These are phyloP conservation scores for Hemisphaericaspora lyxosophila DNA, from an alignment of 1,139 yeast genomes.

Conservation along the genomic window DNA sequence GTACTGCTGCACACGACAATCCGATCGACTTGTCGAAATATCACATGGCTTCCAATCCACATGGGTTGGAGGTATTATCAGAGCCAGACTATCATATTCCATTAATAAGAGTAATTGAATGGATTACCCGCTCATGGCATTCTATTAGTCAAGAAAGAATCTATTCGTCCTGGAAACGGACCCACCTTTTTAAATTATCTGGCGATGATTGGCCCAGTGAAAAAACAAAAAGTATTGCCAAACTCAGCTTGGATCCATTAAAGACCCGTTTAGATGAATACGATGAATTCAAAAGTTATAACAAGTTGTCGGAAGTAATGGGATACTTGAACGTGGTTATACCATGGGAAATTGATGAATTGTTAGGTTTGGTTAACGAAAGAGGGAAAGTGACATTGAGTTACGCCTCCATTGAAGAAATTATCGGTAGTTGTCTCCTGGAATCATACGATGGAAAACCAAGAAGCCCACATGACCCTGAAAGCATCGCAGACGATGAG, in stretches of 20 bases:
- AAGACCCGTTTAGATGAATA: constrained; percentile 10
- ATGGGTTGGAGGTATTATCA: constrained; percentile 25
- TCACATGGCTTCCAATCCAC: constrained; percentile 1
- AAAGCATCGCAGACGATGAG: constrained; percentile 16
- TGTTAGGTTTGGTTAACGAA: constrained; percentile 58
- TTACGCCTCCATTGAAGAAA: constrained; percentile 62
- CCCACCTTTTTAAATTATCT: constrained; percentile 23
- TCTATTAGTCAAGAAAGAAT: constrained; percentile 46
- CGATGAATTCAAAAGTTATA: constrained; percentile 28
- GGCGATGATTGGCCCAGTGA: constrained; percentile 16
- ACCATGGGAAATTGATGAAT: constrained; percentile 59
- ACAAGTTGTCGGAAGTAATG: constrained; percentile 44
- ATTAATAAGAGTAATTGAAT: constrained; percentile 55
- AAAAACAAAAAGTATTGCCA: constrained; percentile 4
- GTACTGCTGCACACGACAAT: neutral
- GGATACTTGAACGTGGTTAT: constrained; percentile 46
- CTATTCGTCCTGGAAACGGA: constrained; percentile 52
- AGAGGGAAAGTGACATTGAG: constrained; percentile 53
- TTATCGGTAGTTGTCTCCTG: constrained; percentile 60
- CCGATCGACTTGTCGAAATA: neutral
- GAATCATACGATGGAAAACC: constrained; percentile 26
- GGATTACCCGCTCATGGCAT: constrained; percentile 59
- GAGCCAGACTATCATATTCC: constrained; percentile 47
- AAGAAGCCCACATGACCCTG: constrained; percentile 2
- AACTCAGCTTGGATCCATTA: constrained; percentile 10